Conservation (phyloP, 2,329 filamentous ascomycete species). For the Huntiella savannae region DNA sequence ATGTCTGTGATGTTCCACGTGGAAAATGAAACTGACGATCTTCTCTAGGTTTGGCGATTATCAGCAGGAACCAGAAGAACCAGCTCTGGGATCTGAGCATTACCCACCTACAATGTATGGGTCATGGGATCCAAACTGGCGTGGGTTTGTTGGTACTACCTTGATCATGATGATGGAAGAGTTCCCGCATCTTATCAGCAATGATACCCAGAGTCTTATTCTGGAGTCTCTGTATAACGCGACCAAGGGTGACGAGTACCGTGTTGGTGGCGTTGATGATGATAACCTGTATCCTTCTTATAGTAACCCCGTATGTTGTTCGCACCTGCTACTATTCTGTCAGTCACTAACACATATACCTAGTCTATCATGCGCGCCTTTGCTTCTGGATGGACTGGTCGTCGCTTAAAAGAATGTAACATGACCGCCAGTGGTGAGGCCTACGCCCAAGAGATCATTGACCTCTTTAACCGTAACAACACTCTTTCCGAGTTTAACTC, state of each 20-base stretch:
- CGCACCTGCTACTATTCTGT: too few relatives aligned
- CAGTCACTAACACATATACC: slow-evolving; percentile 11
- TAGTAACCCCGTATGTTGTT: slow-evolving; percentile 29
- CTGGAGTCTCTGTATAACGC: slow-evolving; percentile 33
- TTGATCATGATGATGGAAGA: slow-evolving; percentile 41
- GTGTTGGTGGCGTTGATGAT: slow-evolving; percentile 37
- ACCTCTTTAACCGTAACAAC: slow-evolving; percentile 33
- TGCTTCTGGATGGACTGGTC: slow-evolving; percentile 38
- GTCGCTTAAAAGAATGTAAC: slow-evolving; percentile 32
- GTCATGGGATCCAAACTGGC: slow-evolving; percentile 45
- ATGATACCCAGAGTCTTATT: slow-evolving; percentile 23
- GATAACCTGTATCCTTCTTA: slow-evolving; percentile 46
- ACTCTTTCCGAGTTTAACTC: slow-evolving; percentile 45
- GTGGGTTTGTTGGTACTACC: slow-evolving; percentile 41
- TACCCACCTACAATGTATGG: slow-evolving; percentile 35
- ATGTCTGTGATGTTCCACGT: not conserved
- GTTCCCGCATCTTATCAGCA: slow-evolving; percentile 27
- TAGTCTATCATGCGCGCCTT: slow-evolving; percentile 42
- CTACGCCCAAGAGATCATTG: slow-evolving; percentile 35
- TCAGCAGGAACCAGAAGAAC: slow-evolving; percentile 36
- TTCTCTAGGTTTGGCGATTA: slow-evolving; percentile 25
- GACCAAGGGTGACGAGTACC: slow-evolving; percentile 40
- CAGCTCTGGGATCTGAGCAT: slow-evolving; percentile 29
- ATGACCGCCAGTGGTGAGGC: slow-evolving; percentile 38
- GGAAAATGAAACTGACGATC: not conserved